phyloP scores from a whole-genome alignment of 2,329 filamentous ascomycete genomes.

The Trichoderma atrobrunneum region DNA sequence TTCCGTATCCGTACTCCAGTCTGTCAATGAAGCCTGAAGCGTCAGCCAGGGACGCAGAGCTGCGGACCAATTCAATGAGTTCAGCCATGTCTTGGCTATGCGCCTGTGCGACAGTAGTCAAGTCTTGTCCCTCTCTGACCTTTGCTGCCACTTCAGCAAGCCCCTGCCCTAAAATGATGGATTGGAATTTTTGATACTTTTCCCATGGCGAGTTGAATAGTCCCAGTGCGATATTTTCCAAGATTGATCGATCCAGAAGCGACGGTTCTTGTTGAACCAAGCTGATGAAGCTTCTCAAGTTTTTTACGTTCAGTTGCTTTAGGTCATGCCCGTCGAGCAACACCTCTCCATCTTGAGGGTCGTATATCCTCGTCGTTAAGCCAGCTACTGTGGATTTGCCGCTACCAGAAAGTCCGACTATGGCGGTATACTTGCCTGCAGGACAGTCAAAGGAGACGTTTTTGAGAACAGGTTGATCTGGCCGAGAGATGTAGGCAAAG shows the following conservation, averaged over 20 bases:
- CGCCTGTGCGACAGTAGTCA: conserved; percentile 43
- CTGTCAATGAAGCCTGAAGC: conserved; percentile 53
- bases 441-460: conserved; percentile 47
- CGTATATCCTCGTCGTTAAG: conserved; percentile 56
- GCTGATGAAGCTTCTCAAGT: conserved; percentile 41
- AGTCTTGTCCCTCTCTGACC: conserved; percentile 49
- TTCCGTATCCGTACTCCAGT: conserved; percentile 53
- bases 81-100: conserved; percentile 46
- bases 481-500: conserved; percentile 45
- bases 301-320: conserved; percentile 45
- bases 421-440: conserved; percentile 50
- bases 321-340: conserved; percentile 48
- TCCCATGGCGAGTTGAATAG: conserved; percentile 43
- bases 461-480: conserved; percentile 42
- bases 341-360: conserved; percentile 49
- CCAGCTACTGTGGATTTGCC: conserved; percentile 57
- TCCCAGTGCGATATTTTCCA: conserved; percentile 52
- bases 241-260: conserved; percentile 45
- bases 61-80: conserved; percentile 17
- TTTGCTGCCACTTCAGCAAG: conserved; percentile 51
- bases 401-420: conserved; percentile 58
- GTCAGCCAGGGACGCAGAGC: conserved; percentile 49
- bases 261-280: conserved; percentile 47
- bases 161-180: conserved; percentile 46
- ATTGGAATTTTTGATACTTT: conserved; percentile 41